These are phyloP conservation scores for Tetrahymena borealis DNA, from an alignment of 73 alveolate species.

Conservation along the genomic window DNA sequence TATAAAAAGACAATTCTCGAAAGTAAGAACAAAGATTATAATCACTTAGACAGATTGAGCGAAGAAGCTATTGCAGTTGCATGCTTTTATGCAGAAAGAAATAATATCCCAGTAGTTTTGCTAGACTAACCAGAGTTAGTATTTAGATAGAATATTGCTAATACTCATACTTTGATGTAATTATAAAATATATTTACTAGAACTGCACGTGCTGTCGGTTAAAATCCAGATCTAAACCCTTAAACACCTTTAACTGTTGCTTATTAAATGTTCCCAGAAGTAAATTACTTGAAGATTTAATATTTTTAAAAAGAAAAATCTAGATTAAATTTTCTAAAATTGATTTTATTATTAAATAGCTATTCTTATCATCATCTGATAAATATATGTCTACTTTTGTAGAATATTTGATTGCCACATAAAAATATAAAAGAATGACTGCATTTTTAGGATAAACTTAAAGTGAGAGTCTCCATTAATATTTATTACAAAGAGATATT, in stretches of 20 bases:
- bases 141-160: conserved; percentile 16
- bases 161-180: conserved; percentile 14
- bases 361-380: conserved; percentile 22
- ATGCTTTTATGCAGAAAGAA: conserved; percentile 20
- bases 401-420: conserved; percentile 36
- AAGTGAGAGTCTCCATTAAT: conserved; percentile 17
- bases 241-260: conserved; percentile 34
- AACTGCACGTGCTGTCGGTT: neutral
- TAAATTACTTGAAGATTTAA: neutral
- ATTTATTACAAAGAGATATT: conserved; percentile 8
- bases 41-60: conserved; percentile 6
- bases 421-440: conserved; percentile 12
- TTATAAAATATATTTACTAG: conserved; percentile 10
- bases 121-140: conserved; percentile 19
- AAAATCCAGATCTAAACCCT: conserved; percentile 26
- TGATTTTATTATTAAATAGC: neutral
- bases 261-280: conserved; percentile 31
- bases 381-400: conserved; percentile 26
- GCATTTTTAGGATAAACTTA: conserved; percentile 17
- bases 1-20: neutral
- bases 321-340: neutral
- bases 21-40: conserved; percentile 10
- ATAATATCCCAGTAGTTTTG: conserved; percentile 14
- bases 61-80: conserved; percentile 21
- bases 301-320: no score